Percentiles rank a stretch among this genome's conserved stretches.
These are phyloP conservation scores for Hygrophoropsis aurantiaca DNA, from an alignment of 768 basidiomycete genomes.

Conservation along the genomic window DNA sequence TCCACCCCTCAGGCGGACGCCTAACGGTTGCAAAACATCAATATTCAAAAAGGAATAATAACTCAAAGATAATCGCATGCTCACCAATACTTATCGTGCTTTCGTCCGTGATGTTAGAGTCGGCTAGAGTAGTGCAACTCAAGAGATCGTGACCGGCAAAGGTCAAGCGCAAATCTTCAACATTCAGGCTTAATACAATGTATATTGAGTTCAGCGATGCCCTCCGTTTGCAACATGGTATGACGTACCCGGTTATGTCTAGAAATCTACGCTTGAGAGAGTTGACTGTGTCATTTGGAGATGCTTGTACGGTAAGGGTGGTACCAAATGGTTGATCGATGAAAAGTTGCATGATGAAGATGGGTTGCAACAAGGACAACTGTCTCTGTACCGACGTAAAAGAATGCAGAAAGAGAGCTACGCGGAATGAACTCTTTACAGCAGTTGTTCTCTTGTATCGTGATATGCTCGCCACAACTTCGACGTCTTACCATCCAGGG, in stretches of 20 bases:
- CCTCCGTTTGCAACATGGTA: too few relatives aligned
- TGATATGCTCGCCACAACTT: too few relatives aligned
- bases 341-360: constrained; percentile 6
- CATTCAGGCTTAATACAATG: background rate
- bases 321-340: constrained; percentile 2
- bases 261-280: constrained; percentile 4
- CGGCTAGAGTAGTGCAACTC: background rate
- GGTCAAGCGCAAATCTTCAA: constrained; percentile 1
- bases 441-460: too few relatives aligned
- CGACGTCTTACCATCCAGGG: too few relatives aligned
- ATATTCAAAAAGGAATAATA: background rate
- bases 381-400: too few relatives aligned
- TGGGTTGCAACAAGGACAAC: too few relatives aligned
- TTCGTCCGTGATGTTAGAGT: background rate
- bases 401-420: too few relatives aligned
- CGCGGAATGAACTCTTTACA: too few relatives aligned
- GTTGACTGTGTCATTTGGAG: background rate
- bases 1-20: constrained; percentile 7
- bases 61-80: background rate
- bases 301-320: constrained; percentile 1
- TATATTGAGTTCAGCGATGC: background rate
- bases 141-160: background rate
- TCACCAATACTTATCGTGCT: constrained; percentile 1
- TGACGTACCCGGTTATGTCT: background rate
- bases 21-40: background rate